phyloP scores from a whole-genome alignment of 129 eudicot genomes.

The Flaveria bidentis region DNA sequence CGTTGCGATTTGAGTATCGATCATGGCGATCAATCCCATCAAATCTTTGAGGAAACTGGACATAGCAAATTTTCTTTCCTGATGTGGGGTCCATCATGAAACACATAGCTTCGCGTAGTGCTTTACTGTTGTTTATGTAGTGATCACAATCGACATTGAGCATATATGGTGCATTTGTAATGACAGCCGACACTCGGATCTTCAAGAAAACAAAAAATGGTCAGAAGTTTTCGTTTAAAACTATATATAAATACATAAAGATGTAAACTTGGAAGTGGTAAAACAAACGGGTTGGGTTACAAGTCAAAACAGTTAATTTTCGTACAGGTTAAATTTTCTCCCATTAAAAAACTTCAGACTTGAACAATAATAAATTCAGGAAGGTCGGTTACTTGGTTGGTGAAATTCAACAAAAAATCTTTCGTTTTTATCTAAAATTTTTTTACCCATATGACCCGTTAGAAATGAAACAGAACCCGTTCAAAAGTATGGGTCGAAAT shows the following conservation, averaged over 20 bases:
- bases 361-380: not conserved
- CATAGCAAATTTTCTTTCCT: slow-evolving; percentile 84
- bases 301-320: not conserved
- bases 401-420: not conserved
- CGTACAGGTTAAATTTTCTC: not conserved
- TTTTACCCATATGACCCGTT: not conserved
- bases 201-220: slow-evolving; percentile 25
- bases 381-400: not conserved
- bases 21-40: slow-evolving; percentile 91
- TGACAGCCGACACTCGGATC: slow-evolving; percentile 81
- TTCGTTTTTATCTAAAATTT: not conserved
- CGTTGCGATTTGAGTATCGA: slow-evolving; percentile 85
- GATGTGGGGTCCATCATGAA: slow-evolving; percentile 94
- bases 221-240: slow-evolving; percentile 1
- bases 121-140: slow-evolving; percentile 82
- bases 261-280: not conserved
- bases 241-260: not conserved
- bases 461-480: not conserved
- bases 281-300: not conserved
- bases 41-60: slow-evolving; percentile 86
- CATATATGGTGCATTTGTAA: slow-evolving; percentile 84
- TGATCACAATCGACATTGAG: slow-evolving; percentile 96
- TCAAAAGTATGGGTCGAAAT: not conserved
- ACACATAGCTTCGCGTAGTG: slow-evolving; percentile 85
- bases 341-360: not conserved